Percentiles rank a stretch among this genome's conserved stretches.
Evolutionary conservation across 495 filamentous ascomycete species (phyloP).

Genomic region (Neurospora tetrasperma): DNA sequence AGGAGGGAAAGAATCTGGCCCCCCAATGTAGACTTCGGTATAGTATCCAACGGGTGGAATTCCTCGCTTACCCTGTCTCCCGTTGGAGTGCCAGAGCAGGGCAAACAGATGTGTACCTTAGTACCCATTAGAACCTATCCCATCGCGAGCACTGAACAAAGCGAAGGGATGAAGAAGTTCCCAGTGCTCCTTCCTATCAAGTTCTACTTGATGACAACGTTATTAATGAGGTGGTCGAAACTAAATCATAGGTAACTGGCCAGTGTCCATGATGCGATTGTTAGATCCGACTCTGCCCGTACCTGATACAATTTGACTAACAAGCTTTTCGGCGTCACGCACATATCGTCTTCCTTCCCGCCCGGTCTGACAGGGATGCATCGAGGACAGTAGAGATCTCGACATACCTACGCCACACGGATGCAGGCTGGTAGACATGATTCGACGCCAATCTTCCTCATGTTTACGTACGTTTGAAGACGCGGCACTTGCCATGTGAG

Average conservation of each 20-base stretch:
- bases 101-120: background rate
- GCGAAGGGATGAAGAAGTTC: background rate
- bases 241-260: background rate
- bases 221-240: background rate
- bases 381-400: background rate
- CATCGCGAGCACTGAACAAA: background rate
- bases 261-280: background rate
- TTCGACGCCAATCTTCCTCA: background rate
- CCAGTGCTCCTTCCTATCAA: background rate
- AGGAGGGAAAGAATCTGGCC: background rate
- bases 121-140: background rate
- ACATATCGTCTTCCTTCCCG: background rate
- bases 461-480: background rate
- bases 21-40: background rate
- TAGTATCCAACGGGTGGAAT: no score
- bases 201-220: background rate
- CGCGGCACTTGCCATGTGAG: background rate
- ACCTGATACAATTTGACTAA: background rate
- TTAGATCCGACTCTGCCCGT: background rate
- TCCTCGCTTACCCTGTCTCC: background rate
- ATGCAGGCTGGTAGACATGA: background rate
- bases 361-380: background rate
- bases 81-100: background rate
- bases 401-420: background rate
- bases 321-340: background rate